Evolutionary conservation across 2,329 filamentous ascomycete species (phyloP), one percentile per base, ranked within the genome.

Genomic region (Fusarium brevicatenulatum): DNA sequence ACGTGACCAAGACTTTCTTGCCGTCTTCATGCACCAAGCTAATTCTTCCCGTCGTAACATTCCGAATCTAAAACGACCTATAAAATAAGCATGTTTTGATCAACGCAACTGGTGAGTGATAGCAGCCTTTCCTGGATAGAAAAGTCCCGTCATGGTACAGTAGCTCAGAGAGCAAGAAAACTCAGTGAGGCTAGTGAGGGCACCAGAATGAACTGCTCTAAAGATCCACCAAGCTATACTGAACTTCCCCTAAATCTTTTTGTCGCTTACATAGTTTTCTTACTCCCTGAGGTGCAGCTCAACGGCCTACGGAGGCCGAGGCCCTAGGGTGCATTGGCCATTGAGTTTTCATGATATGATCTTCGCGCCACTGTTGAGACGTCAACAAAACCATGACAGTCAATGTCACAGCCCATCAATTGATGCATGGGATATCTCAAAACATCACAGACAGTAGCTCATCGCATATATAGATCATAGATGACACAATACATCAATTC

Each of bases 271-370:
- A 32, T 15, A 12, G 15, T 19, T 19, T 23, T 32, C 28, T 12
- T 23, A 18, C 21, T 32, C 4, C 21, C 11, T 15, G n/a, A 50
- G 47, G n/a, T 43, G 21, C 30, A 54, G 68, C 49, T 37, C 19
- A n/a, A 36, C 32, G 44, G 52, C 47, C 46, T 34, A 71, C n/a
- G 32, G 34, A 53, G 39, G 49, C 36, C 58, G 49, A 55, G 34
- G 36, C 52, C 23, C 9, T 18, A 54, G 21, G 15, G 39, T 9
- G 47, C 50, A 43, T 60, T 68, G 42, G 43, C n/a, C 55, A 50
- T 42, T 47, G 47, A 13, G 21, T 30, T 50, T 39, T 21, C 37
- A 65, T 57, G 58, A 47, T 42, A 52, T 70, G 60, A 65, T 69
- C 34, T 42, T 69, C 18, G 12, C 42, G 21, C 30, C 58, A 40